phyloP scores from a whole-genome alignment of 1,139 yeast species.

The Nakaseomyces kungkrabaensis region DNA sequence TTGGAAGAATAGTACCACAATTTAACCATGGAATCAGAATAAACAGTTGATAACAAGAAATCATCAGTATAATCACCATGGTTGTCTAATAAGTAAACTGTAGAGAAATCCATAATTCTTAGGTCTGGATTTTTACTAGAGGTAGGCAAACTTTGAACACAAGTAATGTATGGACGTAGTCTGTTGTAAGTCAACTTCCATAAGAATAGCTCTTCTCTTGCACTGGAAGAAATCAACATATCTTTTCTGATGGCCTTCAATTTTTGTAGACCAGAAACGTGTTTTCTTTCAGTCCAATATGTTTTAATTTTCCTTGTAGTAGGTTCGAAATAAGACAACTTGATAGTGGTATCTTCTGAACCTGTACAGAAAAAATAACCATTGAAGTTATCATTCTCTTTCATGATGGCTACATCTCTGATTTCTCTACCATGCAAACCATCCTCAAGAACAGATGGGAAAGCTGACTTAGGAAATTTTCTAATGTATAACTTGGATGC shows the following conservation, averaged over 20 bases:
- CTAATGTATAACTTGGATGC: constrained; percentile 37
- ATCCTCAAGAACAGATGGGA: constrained; percentile 32
- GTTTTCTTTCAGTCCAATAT: constrained; percentile 62
- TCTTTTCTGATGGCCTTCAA: constrained; percentile 49
- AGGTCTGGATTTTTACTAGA: constrained; percentile 57
- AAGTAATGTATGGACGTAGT: constrained; percentile 36
- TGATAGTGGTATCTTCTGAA: constrained; percentile 79
- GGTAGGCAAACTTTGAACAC: constrained; percentile 41
- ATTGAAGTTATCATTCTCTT: constrained; percentile 14
- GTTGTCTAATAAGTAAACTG: constrained; percentile 28
- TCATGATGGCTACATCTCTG: constrained; percentile 50
- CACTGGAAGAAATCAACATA: constrained; percentile 63
- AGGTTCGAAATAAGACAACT: constrained; percentile 38
- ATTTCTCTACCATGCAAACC: constrained; percentile 92
- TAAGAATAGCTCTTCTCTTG: constrained; percentile 76
- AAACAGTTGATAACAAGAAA: constrained; percentile 56
- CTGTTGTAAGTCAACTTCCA: constrained; percentile 50
- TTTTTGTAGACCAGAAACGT: constrained; percentile 80
- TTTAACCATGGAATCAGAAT: constrained; percentile 73
- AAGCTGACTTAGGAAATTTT: constrained; percentile 18
- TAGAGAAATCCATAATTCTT: constrained; percentile 77
- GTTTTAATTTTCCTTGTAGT: constrained; percentile 36
- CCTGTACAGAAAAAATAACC: constrained; percentile 53
- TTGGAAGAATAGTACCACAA: constrained; percentile 45
- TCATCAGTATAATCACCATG: constrained; percentile 11